Evolutionary conservation across 805 yeast genomes (phyloP), one percentile per base, ranked within the genome.

Genomic region (Metschnikowia baotianmanensis): DNA sequence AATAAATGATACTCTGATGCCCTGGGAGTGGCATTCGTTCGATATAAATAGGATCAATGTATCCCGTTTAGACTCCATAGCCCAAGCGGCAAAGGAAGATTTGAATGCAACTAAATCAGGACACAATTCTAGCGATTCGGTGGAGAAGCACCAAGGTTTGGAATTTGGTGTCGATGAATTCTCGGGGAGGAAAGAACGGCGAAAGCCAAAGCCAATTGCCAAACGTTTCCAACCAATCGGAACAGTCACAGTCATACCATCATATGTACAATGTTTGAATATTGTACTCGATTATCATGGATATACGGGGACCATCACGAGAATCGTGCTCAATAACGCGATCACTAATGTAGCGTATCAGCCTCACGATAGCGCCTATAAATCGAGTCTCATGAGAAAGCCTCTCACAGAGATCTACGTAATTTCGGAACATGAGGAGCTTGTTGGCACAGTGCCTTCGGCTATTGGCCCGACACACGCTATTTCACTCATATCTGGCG

Each of bases 221-320:
- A 31, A 20, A 6, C 38, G 51, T n/a, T 48, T 46, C 34, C 38
- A 23, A 16, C 22, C 38, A 6, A 25, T 20, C 18, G 46, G 50
- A 6, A 27, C 33, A 5, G 48, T 48, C 13, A 33, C 44, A 3
- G 31, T 48, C 6, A 11, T 24, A 10, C 46, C 45, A 3, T 50
- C 58, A 1, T 38, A 42, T 3, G 51, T 55, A 5, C 56, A 53
- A 26, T 56, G 61, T 29, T 42, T 56, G 18, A 45, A 45, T 13
- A 46, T 57, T 11, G 51, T 46, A 15, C 47, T 56, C 13, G 52
- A 55, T 36, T 56, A 57, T 36, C 45, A 48, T 25, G 55, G 55
- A 2, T 52, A 49, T 34, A 44, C 52, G 17, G 60, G 60, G 2
- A 31, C 25, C 6, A 50, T 53, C 27, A 34, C 28, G 16, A 23